phyloP scores from a whole-genome alignment of 805 yeast species.

The Tetrapisispora fleetii region DNA sequence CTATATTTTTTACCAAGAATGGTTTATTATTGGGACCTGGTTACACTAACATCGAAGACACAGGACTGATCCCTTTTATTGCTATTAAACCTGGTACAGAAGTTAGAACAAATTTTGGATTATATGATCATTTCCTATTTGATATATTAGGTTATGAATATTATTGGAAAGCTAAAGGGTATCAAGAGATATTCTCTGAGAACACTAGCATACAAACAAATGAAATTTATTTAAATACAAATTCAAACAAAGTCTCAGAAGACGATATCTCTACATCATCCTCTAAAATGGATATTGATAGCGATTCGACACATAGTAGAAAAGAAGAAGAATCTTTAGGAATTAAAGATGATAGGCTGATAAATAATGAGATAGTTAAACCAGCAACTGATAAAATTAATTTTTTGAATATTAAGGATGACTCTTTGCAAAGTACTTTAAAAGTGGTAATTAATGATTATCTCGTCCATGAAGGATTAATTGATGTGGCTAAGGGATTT shows the following conservation, averaged over 20 bases:
- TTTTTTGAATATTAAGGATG: slow-evolving; percentile 17
- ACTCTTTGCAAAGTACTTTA: slow-evolving; percentile 21
- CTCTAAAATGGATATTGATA: background rate
- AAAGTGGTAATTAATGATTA: slow-evolving; percentile 32
- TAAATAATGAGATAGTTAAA: slow-evolving; percentile 10
- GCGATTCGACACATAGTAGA: background rate
- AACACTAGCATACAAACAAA: background rate
- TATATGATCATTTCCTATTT: slow-evolving; percentile 44
- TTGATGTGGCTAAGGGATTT: slow-evolving; percentile 44
- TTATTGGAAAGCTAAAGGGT: slow-evolving; percentile 33
- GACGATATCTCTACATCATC: background rate
- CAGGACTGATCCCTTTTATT: slow-evolving; percentile 38
- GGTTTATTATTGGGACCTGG: slow-evolving; percentile 57
- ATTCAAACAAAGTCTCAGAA: slow-evolving; percentile 2
- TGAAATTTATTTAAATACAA: slow-evolving; percentile 5
- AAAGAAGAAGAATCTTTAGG: slow-evolving; percentile 1
- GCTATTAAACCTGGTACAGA: slow-evolving; percentile 32
- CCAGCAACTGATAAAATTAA: slow-evolving; percentile 18
- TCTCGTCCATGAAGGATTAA: slow-evolving; percentile 49
- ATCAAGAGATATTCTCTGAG: slow-evolving; percentile 21
- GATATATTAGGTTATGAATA: slow-evolving; percentile 49
- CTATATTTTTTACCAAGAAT: slow-evolving; percentile 71
- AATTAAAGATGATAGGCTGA: slow-evolving; percentile 14
- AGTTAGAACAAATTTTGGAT: slow-evolving; percentile 33
- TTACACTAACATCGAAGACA: slow-evolving; percentile 36